Conservation (phyloP, 2,329 filamentous ascomycete genomes). For the Ophiosphaerella narmari region DNA sequence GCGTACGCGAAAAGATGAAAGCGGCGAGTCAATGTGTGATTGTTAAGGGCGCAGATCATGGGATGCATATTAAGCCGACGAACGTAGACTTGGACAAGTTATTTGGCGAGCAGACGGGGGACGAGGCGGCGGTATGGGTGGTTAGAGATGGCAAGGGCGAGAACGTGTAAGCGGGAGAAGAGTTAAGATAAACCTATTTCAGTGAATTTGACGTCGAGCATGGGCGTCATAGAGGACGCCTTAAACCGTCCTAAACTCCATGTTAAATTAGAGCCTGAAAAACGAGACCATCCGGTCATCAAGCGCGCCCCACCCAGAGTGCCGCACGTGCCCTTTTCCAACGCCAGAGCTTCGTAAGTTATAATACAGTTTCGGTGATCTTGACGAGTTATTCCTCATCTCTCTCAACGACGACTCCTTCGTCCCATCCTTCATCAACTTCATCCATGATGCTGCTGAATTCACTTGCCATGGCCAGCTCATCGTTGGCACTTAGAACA, state of each 20-base stretch:
- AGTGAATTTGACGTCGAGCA: neutral
- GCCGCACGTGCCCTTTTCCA: no score
- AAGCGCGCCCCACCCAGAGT: no score
- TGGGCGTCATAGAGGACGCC: neutral
- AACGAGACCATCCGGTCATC: no score
- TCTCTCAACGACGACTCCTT: conserved; percentile 28
- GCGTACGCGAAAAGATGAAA: conserved; percentile 45
- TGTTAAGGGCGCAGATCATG: conserved; percentile 48
- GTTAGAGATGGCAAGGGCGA: conserved; percentile 5
- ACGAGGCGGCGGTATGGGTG: conserved; percentile 44
- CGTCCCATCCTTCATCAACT: conserved; percentile 35
- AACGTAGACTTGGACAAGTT: conserved; percentile 19
- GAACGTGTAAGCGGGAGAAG: conserved; percentile 10
- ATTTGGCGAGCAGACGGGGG: conserved; percentile 40
- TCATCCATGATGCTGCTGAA: conserved; percentile 35
- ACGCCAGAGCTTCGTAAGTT: no score
- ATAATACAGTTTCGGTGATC: no score
- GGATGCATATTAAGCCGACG: conserved; percentile 44
- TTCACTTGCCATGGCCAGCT: conserved; percentile 41
- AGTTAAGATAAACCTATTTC: neutral
- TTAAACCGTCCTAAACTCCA: neutral
- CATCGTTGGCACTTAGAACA: conserved; percentile 51
- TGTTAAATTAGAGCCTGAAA: neutral
- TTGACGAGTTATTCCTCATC: conserved; percentile 14
- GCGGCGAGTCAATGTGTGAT: conserved; percentile 43